phyloP scores from a whole-genome alignment of 306 rosid species.

The Malus fusca region DNA sequence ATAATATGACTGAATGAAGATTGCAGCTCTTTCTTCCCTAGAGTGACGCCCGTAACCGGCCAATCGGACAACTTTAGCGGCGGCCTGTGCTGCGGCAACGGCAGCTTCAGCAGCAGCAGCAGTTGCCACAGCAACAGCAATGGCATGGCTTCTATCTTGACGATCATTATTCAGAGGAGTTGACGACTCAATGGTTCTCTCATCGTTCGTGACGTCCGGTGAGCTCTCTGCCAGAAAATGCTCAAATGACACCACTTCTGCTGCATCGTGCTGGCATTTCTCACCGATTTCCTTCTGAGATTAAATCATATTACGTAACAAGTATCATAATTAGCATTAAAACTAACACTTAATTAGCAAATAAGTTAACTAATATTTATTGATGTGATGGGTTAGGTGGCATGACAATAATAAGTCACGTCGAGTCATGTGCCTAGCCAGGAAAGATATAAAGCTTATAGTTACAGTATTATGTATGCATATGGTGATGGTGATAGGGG shows the following conservation, averaged over 20 bases:
- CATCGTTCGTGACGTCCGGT: slow-evolving; percentile 55
- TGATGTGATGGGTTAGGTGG: slow-evolving; percentile 59
- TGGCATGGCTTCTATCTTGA: slow-evolving; percentile 52
- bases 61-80: slow-evolving; percentile 71
- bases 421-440: background rate
- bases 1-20: slow-evolving; percentile 71
- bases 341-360: background rate
- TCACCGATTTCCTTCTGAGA: slow-evolving; percentile 34
- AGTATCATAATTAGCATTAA: too few species aligned
- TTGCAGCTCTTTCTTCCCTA: slow-evolving; percentile 76
- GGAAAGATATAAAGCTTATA: background rate
- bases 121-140: slow-evolving; percentile 73
- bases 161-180: slow-evolving; percentile 32
- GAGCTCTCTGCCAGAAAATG: slow-evolving; percentile 74
- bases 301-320: background rate
- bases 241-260: slow-evolving; percentile 71
- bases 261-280: slow-evolving; percentile 52
- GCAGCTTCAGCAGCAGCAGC: slow-evolving; percentile 87
- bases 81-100: slow-evolving; percentile 73
- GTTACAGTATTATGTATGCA: slow-evolving; percentile 11
- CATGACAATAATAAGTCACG: slow-evolving; percentile 45
- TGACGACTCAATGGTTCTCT: slow-evolving; percentile 33
- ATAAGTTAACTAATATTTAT: background rate
- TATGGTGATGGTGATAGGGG: slow-evolving; percentile 52
- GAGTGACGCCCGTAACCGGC: slow-evolving; percentile 70